phyloP scores from a whole-genome alignment of 2,329 filamentous ascomycete genomes.

The Ophiostoma australiae region DNA sequence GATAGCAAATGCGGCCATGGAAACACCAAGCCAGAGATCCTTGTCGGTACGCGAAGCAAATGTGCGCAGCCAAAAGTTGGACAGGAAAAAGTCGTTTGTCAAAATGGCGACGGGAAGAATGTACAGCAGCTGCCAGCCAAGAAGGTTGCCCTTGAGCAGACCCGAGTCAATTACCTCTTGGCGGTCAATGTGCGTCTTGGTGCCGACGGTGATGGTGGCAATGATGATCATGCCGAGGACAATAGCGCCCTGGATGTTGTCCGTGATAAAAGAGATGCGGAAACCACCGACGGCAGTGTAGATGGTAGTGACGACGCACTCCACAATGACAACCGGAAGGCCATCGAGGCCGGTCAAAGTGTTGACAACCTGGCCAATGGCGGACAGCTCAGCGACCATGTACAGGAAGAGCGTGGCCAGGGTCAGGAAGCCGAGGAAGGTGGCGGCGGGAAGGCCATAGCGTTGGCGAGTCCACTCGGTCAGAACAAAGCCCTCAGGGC shows the following conservation, averaged over 20 bases:
- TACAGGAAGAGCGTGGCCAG: slow-evolving; percentile 79
- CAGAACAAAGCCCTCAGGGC: slow-evolving; percentile 76
- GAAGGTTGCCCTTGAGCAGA: slow-evolving; percentile 61
- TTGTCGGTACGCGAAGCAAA: slow-evolving; percentile 75
- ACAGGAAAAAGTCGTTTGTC: slow-evolving; percentile 84
- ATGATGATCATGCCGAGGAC: slow-evolving; percentile 70
- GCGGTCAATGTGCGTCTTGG: slow-evolving; percentile 66
- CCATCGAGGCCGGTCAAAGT: slow-evolving; percentile 69
- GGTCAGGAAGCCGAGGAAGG: slow-evolving; percentile 73
- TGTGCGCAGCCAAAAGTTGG: slow-evolving; percentile 77
- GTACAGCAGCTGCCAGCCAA: slow-evolving; percentile 83
- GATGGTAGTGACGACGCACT: slow-evolving; percentile 72
- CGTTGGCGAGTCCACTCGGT: slow-evolving; percentile 80
- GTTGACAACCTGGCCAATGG: slow-evolving; percentile 71
- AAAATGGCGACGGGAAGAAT: slow-evolving; percentile 75
- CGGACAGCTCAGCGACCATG: slow-evolving; percentile 80
- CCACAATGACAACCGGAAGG: slow-evolving; percentile 69
- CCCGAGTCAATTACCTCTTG: slow-evolving; percentile 63
- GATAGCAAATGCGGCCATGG: slow-evolving; percentile 60
- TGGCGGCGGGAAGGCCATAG: slow-evolving; percentile 62
- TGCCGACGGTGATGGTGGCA: slow-evolving; percentile 71
- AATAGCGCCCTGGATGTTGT: slow-evolving; percentile 76
- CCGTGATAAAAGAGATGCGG: slow-evolving; percentile 76
- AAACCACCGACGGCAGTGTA: slow-evolving; percentile 81
- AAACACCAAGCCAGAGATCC: slow-evolving; percentile 69